phyloP scores from a whole-genome alignment of 2,329 filamentous ascomycete genomes.

The Fusarium sp. region DNA sequence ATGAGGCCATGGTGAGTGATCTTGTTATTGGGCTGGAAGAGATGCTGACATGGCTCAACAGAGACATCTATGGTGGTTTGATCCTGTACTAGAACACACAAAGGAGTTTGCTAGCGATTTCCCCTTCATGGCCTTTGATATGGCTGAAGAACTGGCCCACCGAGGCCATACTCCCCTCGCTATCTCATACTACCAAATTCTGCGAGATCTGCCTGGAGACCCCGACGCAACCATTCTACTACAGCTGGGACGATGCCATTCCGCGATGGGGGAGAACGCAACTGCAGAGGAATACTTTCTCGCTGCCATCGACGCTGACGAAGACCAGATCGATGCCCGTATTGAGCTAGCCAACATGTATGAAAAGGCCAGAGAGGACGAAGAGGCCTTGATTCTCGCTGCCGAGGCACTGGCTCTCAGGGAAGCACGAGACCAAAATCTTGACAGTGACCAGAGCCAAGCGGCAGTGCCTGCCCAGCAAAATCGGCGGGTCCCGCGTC shows the following conservation, averaged over 20 bases:
- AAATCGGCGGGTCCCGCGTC: conserved; percentile 23
- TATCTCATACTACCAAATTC: conserved; percentile 67
- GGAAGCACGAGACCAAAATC: conserved; percentile 54
- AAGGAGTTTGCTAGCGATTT: conserved; percentile 70
- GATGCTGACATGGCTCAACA: conserved; percentile 47
- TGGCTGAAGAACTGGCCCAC: conserved; percentile 59
- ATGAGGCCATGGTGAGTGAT: conserved; percentile 78
- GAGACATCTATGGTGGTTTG: conserved; percentile 77
- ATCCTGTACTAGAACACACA: conserved; percentile 67
- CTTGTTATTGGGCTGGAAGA: not conserved
- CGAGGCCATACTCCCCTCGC: conserved; percentile 52
- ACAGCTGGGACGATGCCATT: conserved; percentile 75
- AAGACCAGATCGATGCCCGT: conserved; percentile 79
- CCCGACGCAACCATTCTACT: conserved; percentile 65
- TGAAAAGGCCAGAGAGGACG: conserved; percentile 77
- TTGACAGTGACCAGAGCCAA: conserved; percentile 8
- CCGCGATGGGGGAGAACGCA: conserved; percentile 70
- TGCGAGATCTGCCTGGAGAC: conserved; percentile 61
- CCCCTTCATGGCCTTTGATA: conserved; percentile 82
- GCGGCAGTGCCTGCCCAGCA: conserved; percentile 6
- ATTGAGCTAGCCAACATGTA: conserved; percentile 87
- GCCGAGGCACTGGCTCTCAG: conserved; percentile 79
- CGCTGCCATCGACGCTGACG: conserved; percentile 77
- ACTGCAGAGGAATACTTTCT: conserved; percentile 84
- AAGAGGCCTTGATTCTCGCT: conserved; percentile 81